Evolutionary conservation across 306 rosid species (phyloP).

Genomic region (Inga laurina): DNA sequence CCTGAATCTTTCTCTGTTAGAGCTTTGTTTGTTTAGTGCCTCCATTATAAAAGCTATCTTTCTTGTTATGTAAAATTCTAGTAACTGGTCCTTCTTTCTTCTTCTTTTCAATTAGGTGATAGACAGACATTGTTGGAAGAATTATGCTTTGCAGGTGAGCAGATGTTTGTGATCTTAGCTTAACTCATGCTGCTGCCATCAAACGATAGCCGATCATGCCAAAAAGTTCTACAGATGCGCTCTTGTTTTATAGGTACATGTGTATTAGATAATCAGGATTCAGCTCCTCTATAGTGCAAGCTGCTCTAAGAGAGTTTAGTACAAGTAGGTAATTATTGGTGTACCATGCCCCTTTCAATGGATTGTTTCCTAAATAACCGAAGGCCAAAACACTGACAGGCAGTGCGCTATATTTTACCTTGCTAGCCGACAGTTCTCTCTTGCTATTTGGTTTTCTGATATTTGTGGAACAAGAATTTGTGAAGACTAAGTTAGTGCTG

Average conservation of each 20-base stretch:
- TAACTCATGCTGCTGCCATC: conserved; percentile 13
- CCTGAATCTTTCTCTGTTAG: not conserved
- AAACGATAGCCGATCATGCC: not conserved
- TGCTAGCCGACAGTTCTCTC: not conserved
- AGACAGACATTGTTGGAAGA: not conserved
- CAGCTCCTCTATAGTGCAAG: not conserved
- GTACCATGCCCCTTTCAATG: not conserved
- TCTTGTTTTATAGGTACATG: not conserved
- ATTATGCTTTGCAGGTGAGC: not conserved
- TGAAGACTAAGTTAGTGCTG: not conserved
- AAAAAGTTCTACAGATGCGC: not conserved
- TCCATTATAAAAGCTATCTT: not conserved
- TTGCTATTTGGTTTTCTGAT: not conserved
- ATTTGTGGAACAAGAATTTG: not conserved
- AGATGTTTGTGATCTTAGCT: conserved; percentile 13
- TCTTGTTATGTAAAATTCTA: not conserved
- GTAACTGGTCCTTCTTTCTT: not conserved
- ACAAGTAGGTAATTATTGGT: not conserved
- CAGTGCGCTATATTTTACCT: not conserved
- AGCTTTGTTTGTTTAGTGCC: not conserved
- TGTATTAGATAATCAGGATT: not conserved
- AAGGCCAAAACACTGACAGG: not conserved
- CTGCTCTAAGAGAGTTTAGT: not conserved
- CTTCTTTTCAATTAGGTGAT: not conserved
- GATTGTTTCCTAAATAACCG: not conserved